phyloP scores from a whole-genome alignment of 805 yeast genomes.

The Wickerhamomyces ciferrii region DNA sequence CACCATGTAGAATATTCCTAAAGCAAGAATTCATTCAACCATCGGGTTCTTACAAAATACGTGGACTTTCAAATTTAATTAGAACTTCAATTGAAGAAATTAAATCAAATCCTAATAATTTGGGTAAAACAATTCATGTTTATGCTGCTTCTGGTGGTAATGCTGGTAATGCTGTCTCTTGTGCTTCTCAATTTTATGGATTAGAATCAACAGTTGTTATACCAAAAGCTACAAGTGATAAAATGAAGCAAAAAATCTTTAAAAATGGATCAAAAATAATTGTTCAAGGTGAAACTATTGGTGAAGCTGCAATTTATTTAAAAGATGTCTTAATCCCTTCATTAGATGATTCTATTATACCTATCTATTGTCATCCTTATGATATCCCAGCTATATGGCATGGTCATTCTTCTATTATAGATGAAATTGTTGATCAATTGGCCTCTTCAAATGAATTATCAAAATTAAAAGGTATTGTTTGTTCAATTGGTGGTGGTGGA shows the following conservation, averaged over 20 bases:
- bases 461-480: conserved; percentile 38
- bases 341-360: conserved; percentile 19
- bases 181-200: conserved; percentile 32
- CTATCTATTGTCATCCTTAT: conserved; percentile 52
- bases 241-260: conserved; percentile 40
- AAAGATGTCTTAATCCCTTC: conserved; percentile 23
- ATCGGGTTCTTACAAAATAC: conserved; percentile 50
- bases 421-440: conserved; percentile 32
- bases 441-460: conserved; percentile 16
- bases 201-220: conserved; percentile 51
- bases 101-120: conserved; percentile 13
- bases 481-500: conserved; percentile 58
- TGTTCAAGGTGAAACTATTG: conserved; percentile 39
- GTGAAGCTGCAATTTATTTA: conserved; percentile 45
- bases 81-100: conserved; percentile 24
- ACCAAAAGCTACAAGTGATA: conserved; percentile 42
- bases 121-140: conserved; percentile 30
- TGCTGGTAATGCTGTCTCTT: conserved; percentile 52
- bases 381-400: conserved; percentile 48
- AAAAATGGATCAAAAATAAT: conserved; percentile 46
- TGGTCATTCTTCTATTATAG: conserved; percentile 45
- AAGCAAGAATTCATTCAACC: conserved; percentile 52
- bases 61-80: conserved; percentile 49
- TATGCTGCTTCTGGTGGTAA: conserved; percentile 53
- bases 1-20: conserved; percentile 34